Conservation (phyloP, 345 rosid genomes). For the Euphorbia tirucalli region DNA sequence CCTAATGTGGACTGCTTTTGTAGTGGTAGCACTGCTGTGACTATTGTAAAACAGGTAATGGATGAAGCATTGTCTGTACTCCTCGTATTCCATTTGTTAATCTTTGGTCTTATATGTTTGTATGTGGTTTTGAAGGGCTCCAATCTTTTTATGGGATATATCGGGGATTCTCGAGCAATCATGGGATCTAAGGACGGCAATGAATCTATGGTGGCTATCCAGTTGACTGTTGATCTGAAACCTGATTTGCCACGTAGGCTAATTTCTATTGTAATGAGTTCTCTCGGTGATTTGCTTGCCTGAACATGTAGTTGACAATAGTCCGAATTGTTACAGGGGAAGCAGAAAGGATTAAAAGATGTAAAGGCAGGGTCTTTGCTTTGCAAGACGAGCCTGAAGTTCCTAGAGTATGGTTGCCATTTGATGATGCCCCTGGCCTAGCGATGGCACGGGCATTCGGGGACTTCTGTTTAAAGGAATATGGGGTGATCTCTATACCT, state of each 20-base stretch:
- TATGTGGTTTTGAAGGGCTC: conserved; percentile 59
- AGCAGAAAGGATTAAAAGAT: conserved; percentile 91
- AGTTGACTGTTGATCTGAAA: conserved; percentile 93
- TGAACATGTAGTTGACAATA: conserved; percentile 10
- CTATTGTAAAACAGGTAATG: conserved; percentile 82
- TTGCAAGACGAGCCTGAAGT: conserved; percentile 99
- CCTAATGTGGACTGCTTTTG: conserved; percentile 97
- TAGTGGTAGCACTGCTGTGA: conserved; percentile 95
- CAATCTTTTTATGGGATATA: conserved; percentile 89
- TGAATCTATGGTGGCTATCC: conserved; percentile 78
- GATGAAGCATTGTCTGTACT: conserved; percentile 1
- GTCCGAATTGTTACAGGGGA: conserved; percentile 51
- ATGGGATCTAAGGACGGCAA: conserved; percentile 84
- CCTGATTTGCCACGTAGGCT: conserved; percentile 95
- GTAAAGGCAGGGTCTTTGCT: conserved; percentile 97
- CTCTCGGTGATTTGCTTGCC: conserved; percentile 10
- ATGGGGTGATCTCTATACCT: conserved; percentile 92
- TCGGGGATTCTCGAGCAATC: conserved; percentile 97
- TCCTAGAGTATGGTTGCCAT: conserved; percentile 95
- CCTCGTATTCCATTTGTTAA: background rate
- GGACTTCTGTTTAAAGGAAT: conserved; percentile 97
- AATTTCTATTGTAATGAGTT: conserved; percentile 1
- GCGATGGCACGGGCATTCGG: conserved; percentile 99
- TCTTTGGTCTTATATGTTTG: conserved; percentile 14
- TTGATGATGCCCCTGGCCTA: conserved; percentile 98